Base-by-base conservation (phyloP, 2,329 filamentous ascomycete genomes). In the Fusarium sp. region DNA sequence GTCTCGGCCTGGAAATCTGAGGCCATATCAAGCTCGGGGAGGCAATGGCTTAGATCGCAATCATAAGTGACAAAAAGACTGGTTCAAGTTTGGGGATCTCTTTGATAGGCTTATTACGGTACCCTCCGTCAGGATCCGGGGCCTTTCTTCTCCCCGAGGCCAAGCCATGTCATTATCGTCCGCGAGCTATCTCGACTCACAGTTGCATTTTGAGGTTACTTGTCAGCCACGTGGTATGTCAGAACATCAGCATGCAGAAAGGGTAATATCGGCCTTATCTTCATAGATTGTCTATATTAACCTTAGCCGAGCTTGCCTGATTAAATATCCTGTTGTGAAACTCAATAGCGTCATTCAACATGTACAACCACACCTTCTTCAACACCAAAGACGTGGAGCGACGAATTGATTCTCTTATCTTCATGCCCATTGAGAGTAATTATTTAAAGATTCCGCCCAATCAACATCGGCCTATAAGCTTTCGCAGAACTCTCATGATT, bases 41-140 rank as follows among this genome's bases (percentile, higher is more conserved):
- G 48, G n/a, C 17, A 24, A 24, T 34, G 48, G 4, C 6, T 51
- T 24, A 24, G 48, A 51, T 24, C 30, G 8, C 17, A 14, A 24
- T 3, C 48, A 8, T 0, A 20, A 34, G 48, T 24, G 48, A 51
- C 30, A 34, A 34, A 24, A 51, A 20, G 17, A 24, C 8, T 6
- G 12, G 4, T 1, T 2, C 22, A 6, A 20, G 22, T 5, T 1
- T 24, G 6, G 12, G 12, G 10, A 14, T 1, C 0, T 3, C 30
- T 34, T 20, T 34, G n/a, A 11, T 4, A 6, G 24, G 30, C 3
- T 34, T 51, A 34, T 11, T 51, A 20, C 24, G 3, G 48, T 15
- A 20, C 17, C 48, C 2, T 51, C 22, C 17, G 48, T 24, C 12
- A 34, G 48, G 8, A 30, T 34, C 22, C 22, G 17, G 17, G 9